Evolutionary conservation across 441 rosid species (phyloP), one percentile per base, ranked within the genome.

Genomic region (Bruguiera hainesii): DNA sequence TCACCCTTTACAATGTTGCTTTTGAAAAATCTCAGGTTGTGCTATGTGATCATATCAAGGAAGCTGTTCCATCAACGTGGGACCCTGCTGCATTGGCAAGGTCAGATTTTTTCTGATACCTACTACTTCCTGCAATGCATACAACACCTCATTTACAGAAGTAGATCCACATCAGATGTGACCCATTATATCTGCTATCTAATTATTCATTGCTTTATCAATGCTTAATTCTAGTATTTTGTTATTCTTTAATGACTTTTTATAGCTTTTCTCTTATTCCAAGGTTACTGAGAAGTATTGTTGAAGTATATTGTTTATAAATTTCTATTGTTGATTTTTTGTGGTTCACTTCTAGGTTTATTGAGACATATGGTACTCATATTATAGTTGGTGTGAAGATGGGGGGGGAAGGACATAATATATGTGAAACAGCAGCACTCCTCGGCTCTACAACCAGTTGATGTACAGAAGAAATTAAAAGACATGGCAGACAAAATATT

Each of bases 81-180:
- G 97, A 95, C 64, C 98, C 99, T 76, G 80, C 90, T 77, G 95
- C 91, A 21, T 77, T 95, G 61, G 91, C 99, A 66, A 95, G 95
- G 99, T 91, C 64, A 79, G 70, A 52, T 39, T 60, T 42, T 13
- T 11, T 42, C 18, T 4, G 1, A 42, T 42, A 3, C 16, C 16
- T 13, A 3, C 48, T 42, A 42, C 48, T 42, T 42, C 48, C 48
- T 11, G 4, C 48, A 42, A 42, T 42, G 16, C 48, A 13, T 3
- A 42, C 4, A 42, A 13, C 15, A 13, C 48, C 46, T 37, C 1
- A 0, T 42, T 13, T 42, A 11, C 18, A 42, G 48, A 42, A 42
- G 3, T 42, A 42, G 48, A 13, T 42, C 18, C 1, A 3, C 48
- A 2, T 42, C 15, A 3, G 48, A 11, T 4, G 1, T 3, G 48